Conservation (phyloP, 2,329 filamentous ascomycete species). For the Penicillium sp. region DNA sequence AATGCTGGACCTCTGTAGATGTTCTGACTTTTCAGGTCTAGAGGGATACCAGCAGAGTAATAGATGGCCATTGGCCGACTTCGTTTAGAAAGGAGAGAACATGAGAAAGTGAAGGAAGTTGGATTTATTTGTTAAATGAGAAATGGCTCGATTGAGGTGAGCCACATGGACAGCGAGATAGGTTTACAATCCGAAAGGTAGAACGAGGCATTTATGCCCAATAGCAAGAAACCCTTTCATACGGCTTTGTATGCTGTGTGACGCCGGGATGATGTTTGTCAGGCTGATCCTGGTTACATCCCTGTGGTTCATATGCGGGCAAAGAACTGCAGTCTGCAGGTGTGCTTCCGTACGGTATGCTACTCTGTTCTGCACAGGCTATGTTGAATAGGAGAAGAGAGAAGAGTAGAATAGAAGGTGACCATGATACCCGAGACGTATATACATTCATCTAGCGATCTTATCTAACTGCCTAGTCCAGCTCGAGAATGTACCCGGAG, state of each 20-base stretch:
- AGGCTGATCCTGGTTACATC: neutral
- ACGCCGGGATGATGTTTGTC: constrained; percentile 16
- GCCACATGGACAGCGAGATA: neutral
- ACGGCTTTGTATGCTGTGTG: constrained; percentile 5
- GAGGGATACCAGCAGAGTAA: neutral
- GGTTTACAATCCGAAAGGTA: neutral
- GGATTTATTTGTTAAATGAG: too few relatives aligned
- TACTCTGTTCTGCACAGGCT: neutral
- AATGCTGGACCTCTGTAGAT: neutral
- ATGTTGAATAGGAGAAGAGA: neutral
- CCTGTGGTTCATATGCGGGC: constrained; percentile 1
- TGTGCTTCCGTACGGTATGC: neutral
- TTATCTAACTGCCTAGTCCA: constrained; percentile 17
- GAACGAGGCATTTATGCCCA: neutral
- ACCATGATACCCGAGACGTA: neutral
- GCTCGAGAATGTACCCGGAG: constrained; percentile 40
- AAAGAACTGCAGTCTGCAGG: neutral
- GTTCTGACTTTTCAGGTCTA: neutral
- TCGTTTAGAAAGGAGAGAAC: neutral
- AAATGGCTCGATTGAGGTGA: too few relatives aligned
- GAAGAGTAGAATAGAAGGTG: neutral
- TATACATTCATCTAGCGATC: neutral
- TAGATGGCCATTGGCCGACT: neutral
- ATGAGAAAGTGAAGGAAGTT: too few relatives aligned
- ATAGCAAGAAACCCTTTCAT: neutral